Evolutionary conservation across 805 yeast species (phyloP), one percentile per base, ranked within the genome.

Genomic region (Starmerella bombicola): DNA sequence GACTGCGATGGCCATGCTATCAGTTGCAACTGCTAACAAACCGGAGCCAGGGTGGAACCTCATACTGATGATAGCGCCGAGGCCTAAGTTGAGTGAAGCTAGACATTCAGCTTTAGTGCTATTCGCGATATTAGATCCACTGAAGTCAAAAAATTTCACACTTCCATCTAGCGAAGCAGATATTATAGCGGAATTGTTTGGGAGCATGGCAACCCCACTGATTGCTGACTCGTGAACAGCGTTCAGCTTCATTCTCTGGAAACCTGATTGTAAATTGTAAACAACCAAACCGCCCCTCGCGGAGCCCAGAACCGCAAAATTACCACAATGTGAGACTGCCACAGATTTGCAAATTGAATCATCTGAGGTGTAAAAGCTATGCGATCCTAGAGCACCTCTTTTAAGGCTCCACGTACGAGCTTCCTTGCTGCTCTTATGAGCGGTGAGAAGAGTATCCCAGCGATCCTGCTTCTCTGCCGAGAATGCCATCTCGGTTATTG

Each of bases 361-460:
- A 60, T 91, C 97, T n/a, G 73, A 71, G 1, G 95, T 81, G 3
- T 65, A 58, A 28, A 93, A 64, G 28, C 66, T 66, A n/a, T 37
- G 32, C 44, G 78, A 71, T 18, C 96, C 96, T 3, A 85, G 74
- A 55, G 85, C 76, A 48, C 81, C 86, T 45, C 70, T 72, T 48
- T 72, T 73, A 6, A 84, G 74, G 55, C 78, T 78, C 97, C 98
- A 91, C 1, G 95, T 82, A 52, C 94, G 73, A 1, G 95, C 98
- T 61, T 74, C 76, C 1, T 67, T 61, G 54, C 81, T 91, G 44
- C 78, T 83, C 53, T 78, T 77, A 61, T 91, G 97, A 0, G 83
- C 88, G 17, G 97, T 83, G 5, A 93, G 56, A 38, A 91, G 69
- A 54, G 86, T 86, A 55, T 84, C 97, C 98, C 98, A 91, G 40